phyloP scores from a whole-genome alignment of 164 flowering plant species.

The Magnolia kwangsiensis region DNA sequence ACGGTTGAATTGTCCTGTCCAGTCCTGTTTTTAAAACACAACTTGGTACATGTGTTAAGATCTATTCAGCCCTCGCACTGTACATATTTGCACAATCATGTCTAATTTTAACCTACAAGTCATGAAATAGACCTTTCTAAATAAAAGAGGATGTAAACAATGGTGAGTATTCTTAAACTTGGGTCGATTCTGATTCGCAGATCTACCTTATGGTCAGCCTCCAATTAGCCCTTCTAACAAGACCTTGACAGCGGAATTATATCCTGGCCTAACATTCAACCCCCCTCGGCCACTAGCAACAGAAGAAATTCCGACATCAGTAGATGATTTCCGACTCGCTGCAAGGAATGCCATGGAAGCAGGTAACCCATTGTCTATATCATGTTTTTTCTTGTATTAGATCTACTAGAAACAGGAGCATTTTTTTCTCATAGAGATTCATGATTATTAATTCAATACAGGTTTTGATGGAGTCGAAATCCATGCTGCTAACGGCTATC shows the following conservation, averaged over 20 bases:
- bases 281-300: conserved; percentile 14
- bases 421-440: too few relatives aligned
- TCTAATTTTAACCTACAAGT: too few relatives aligned
- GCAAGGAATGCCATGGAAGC: conserved; percentile 28
- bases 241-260: conserved; percentile 14
- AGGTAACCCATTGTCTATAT: neutral
- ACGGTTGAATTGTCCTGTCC: too few relatives aligned
- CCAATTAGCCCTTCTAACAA: conserved; percentile 29
- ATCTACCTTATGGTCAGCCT: conserved; percentile 54
- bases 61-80: too few relatives aligned
- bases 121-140: too few relatives aligned
- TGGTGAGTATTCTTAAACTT: conserved; percentile 5
- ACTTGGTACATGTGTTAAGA: too few relatives aligned
- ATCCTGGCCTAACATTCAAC: conserved; percentile 12
- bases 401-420: too few relatives aligned
- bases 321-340: conserved; percentile 26
- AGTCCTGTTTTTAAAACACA: too few relatives aligned
- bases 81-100: too few relatives aligned
- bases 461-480: conserved; percentile 64
- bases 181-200: conserved; percentile 1
- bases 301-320: conserved; percentile 25
- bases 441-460: conserved; percentile 2
- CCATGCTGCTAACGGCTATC: conserved; percentile 37
- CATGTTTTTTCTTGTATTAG: too few relatives aligned
- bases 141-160: too few relatives aligned